Evolutionary conservation across 495 filamentous ascomycete genomes (phyloP).

Genomic region (Penicillium pulvis): DNA sequence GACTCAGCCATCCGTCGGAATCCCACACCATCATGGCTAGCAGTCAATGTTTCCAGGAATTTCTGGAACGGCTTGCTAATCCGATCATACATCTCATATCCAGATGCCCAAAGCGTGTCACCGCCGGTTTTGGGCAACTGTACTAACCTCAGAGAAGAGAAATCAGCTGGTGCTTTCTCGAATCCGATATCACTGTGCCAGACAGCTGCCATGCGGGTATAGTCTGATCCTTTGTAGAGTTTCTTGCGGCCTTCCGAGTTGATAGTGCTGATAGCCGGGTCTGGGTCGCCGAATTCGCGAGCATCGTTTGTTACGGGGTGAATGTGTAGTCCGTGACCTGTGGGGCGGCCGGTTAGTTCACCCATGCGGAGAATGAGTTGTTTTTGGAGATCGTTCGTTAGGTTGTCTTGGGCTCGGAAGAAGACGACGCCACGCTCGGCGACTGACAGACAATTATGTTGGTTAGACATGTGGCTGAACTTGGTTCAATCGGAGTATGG

Average conservation of each 20-base stretch:
- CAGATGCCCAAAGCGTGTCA: conserved; percentile 74
- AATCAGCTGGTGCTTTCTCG: conserved; percentile 69
- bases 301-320: conserved; percentile 68
- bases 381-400: conserved; percentile 68
- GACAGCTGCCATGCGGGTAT: conserved; percentile 29
- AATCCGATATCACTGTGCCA: conserved; percentile 78
- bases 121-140: conserved; percentile 70
- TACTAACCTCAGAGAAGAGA: conserved; percentile 61
- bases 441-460: conserved; percentile 55
- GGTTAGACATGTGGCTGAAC: background rate
- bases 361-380: conserved; percentile 67
- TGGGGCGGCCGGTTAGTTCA: conserved; percentile 63
- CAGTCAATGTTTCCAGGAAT: conserved; percentile 72
- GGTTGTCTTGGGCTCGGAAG: conserved; percentile 71
- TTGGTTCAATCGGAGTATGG: conserved; percentile 16
- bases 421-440: conserved; percentile 81
- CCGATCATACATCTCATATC: conserved; percentile 81
- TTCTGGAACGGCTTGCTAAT: conserved; percentile 63
- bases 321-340: conserved; percentile 67
- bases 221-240: conserved; percentile 46
- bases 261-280: conserved; percentile 76
- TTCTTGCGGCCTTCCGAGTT: conserved; percentile 60
- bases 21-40: conserved; percentile 61
- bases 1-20: conserved; percentile 60
- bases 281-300: conserved; percentile 58